These are phyloP conservation scores for Przewalskia tangutica DNA, from an alignment of 257 asterid genomes.

Conservation along the genomic window DNA sequence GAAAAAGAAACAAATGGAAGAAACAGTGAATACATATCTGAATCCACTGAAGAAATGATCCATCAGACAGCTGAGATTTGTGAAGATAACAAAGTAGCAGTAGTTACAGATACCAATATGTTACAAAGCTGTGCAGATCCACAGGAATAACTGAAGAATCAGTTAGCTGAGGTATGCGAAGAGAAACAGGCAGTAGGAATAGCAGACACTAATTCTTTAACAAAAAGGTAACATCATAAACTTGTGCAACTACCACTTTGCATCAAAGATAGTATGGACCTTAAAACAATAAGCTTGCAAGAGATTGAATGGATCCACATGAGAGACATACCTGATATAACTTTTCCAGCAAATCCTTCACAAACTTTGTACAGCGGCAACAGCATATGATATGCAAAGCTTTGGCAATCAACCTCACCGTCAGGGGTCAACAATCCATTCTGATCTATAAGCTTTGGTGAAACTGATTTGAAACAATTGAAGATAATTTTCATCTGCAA, in stretches of 20 bases:
- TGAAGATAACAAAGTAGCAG: not conserved
- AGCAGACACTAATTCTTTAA: not conserved
- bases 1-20: not conserved
- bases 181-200: slow-evolving; percentile 1
- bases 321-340: slow-evolving; percentile 49
- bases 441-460: slow-evolving; percentile 43
- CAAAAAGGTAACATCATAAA: not conserved
- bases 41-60: not conserved
- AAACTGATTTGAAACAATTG: slow-evolving; percentile 53
- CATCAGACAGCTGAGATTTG: not conserved
- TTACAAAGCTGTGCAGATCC: not conserved
- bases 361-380: slow-evolving; percentile 71
- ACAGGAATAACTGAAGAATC: not conserved
- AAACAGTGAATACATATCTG: not conserved
- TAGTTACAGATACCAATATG: not conserved
- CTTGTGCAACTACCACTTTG: not conserved
- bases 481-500: slow-evolving; percentile 79
- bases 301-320: not conserved
- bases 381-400: slow-evolving; percentile 57
- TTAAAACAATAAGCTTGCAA: not conserved
- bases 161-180: not conserved
- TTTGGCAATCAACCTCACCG: slow-evolving; percentile 29
- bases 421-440: slow-evolving; percentile 12
- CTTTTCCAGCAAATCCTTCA: slow-evolving; percentile 72
- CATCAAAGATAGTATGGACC: not conserved